These are phyloP conservation scores for Rubus parviflorus DNA, from an alignment of 306 rosid genomes.

Conservation along the genomic window DNA sequence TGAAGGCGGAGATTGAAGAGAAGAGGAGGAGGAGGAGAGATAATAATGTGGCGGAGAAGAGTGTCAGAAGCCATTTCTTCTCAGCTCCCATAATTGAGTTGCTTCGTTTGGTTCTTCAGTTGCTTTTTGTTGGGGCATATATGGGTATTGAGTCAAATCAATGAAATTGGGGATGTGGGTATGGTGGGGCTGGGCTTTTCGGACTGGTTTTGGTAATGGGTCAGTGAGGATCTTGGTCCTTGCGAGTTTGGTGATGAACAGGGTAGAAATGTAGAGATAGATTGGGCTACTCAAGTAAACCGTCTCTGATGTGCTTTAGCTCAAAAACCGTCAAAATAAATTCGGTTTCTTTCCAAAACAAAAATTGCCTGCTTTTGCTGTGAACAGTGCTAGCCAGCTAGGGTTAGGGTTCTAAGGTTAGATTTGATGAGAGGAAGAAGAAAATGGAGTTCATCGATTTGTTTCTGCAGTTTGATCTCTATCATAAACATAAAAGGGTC, in stretches of 20 bases:
- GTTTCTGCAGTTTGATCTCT: constrained; percentile 11
- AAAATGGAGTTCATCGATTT: constrained; percentile 30
- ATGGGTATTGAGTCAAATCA: constrained; percentile 31
- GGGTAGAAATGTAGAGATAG: too few species aligned
- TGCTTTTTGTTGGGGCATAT: constrained; percentile 34
- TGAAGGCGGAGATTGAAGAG: constrained; percentile 73
- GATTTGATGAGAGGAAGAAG: constrained; percentile 32
- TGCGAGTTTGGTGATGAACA: constrained; percentile 11
- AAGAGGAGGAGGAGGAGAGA: constrained; percentile 56
- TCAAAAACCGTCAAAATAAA: too few species aligned
- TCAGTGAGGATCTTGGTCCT: constrained; percentile 51
- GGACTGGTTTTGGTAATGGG: constrained; percentile 21
- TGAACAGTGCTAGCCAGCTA: background rate
- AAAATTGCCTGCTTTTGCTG: background rate
- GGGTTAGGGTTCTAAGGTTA: constrained; percentile 45
- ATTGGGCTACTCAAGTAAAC: too few species aligned
- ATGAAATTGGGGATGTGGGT: constrained; percentile 31
- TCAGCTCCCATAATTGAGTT: constrained; percentile 74
- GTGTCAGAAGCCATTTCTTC: constrained; percentile 79
- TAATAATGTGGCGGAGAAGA: constrained; percentile 63
- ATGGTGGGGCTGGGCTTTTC: constrained; percentile 17
- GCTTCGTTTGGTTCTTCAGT: background rate
- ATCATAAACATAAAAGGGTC: background rate
- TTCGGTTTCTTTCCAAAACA: too few species aligned
- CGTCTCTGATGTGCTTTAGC: too few species aligned